These are phyloP conservation scores for Solanum okadae DNA, from an alignment of 257 asterid genomes.

Conservation along the genomic window DNA sequence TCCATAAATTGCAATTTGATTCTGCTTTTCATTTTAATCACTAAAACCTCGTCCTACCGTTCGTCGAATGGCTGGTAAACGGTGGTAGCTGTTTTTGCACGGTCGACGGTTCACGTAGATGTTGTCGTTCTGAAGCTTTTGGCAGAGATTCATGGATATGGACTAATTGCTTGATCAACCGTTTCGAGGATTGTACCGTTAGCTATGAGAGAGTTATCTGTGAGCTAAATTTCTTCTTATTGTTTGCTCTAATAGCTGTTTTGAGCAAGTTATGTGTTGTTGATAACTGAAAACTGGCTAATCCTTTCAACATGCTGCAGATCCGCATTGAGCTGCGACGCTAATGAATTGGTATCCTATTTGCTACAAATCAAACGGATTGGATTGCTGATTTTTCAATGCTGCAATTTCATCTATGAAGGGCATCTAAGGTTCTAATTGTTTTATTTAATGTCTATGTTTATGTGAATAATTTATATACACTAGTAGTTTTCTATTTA, in stretches of 20 bases:
- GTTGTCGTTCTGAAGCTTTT: neutral
- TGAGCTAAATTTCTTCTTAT: neutral
- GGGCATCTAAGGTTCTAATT: neutral
- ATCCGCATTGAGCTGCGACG: neutral
- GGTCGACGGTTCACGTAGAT: neutral
- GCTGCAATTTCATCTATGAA: neutral
- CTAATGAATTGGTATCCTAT: neutral
- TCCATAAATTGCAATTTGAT: slow-evolving; percentile 8
- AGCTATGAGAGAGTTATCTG: neutral
- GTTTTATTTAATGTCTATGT: neutral
- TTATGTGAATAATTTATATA: no score
- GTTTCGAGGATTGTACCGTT: neutral
- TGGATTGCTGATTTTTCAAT: neutral
- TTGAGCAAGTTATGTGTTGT: neutral
- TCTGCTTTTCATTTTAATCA: neutral
- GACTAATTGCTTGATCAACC: no score
- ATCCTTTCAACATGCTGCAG: neutral
- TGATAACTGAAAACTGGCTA: neutral
- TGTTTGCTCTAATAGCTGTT: neutral
- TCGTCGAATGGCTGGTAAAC: no score
- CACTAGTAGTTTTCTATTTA: neutral
- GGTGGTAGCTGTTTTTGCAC: neutral
- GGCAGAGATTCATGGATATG: neutral
- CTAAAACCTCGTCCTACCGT: neutral
- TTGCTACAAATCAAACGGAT: no score